phyloP scores from a whole-genome alignment of 2,329 filamentous ascomycete species.

The Fusarium austroafricanum region DNA sequence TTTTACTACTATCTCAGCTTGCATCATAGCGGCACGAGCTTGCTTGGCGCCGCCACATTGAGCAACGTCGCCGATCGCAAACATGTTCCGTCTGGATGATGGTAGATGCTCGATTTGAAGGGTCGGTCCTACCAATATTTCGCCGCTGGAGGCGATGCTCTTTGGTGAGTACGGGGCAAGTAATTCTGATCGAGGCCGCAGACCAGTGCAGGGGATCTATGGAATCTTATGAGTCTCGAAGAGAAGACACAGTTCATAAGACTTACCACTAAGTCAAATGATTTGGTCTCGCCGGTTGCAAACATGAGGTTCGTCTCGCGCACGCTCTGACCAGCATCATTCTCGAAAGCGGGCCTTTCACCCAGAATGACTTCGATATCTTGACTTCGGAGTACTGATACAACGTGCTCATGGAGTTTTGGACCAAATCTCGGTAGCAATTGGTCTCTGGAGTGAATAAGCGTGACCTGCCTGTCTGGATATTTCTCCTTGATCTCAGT shows the following conservation, averaged over 20 bases:
- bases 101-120: conserved; percentile 11
- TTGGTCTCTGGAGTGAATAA: conserved; percentile 27
- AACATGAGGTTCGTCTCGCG: neutral
- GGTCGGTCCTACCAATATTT: conserved; percentile 18
- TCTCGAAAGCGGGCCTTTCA: neutral
- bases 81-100: neutral
- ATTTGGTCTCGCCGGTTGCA: neutral
- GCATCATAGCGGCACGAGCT: conserved; percentile 23
- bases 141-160: conserved; percentile 11
- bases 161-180: neutral
- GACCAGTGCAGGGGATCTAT: conserved; percentile 33
- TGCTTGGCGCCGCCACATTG: conserved; percentile 29
- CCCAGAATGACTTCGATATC: conserved; percentile 3
- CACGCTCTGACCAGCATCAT: neutral
- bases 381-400: neutral
- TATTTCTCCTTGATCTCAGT: conserved; percentile 27
- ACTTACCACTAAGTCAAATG: conserved; percentile 24
- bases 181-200: conserved; percentile 18
- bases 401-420: conserved; percentile 7
- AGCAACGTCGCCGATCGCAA: conserved; percentile 24
- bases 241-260: neutral
- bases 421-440: conserved; percentile 22
- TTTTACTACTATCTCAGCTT: neutral
- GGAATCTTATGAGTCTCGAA: neutral
- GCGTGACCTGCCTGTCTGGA: conserved; percentile 1